These are phyloP conservation scores for Trichoderma semiorbis DNA, from an alignment of 2,329 filamentous ascomycete genomes.

Conservation along the genomic window DNA sequence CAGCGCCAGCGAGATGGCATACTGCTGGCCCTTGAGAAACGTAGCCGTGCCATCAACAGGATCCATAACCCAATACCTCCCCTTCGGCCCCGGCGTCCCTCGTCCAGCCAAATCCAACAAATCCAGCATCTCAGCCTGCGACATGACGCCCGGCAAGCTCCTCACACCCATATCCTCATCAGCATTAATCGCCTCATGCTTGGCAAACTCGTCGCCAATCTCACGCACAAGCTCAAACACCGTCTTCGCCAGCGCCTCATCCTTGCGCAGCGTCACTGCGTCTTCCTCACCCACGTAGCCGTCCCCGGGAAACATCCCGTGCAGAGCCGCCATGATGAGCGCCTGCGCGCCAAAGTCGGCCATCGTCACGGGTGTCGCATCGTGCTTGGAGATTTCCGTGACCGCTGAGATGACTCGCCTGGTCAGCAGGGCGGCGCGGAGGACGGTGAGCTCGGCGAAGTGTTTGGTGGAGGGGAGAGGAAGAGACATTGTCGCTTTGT, in stretches of 20 bases:
- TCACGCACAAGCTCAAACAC: slow-evolving; percentile 54
- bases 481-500: background rate
- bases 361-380: slow-evolving; percentile 59
- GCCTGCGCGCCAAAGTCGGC: slow-evolving; percentile 63
- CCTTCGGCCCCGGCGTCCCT: slow-evolving; percentile 34
- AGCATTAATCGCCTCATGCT: slow-evolving; percentile 16
- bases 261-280: slow-evolving; percentile 47
- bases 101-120: slow-evolving; percentile 56
- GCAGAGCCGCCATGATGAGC: slow-evolving; percentile 55
- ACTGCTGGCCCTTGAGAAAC: slow-evolving; percentile 59
- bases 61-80: slow-evolving; percentile 59
- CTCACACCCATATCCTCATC: slow-evolving; percentile 19
- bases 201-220: slow-evolving; percentile 15
- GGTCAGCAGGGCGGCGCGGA: slow-evolving; percentile 55
- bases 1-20: slow-evolving; percentile 58
- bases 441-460: slow-evolving; percentile 45
- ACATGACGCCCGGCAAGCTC: slow-evolving; percentile 38
- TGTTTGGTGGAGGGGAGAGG: slow-evolving; percentile 20
- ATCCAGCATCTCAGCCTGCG: slow-evolving; percentile 55
- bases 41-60: slow-evolving; percentile 63
- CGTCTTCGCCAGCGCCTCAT: slow-evolving; percentile 45
- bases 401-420: slow-evolving; percentile 44
- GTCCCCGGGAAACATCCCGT: slow-evolving; percentile 51
- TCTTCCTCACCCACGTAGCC: slow-evolving; percentile 61
- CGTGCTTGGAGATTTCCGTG: slow-evolving; percentile 53